Conservation (phyloP, 2,329 filamentous ascomycete species). For the Neonectria sp. region DNA sequence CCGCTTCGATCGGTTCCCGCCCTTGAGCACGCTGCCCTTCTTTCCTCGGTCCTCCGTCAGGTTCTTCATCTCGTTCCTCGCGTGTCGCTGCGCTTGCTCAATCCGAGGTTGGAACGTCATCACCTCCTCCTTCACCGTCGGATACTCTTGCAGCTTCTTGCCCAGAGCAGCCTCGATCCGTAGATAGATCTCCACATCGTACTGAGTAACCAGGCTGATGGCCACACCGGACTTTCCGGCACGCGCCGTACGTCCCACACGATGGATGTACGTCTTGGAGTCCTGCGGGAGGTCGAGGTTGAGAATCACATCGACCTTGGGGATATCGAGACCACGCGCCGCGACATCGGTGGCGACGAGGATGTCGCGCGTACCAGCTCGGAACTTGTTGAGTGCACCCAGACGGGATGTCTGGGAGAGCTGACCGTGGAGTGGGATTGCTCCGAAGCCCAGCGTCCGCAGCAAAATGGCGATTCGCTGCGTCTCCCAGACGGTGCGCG, state of each 20-base stretch:
- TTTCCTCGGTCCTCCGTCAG: conserved; percentile 78
- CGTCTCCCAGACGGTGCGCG: conserved; percentile 91
- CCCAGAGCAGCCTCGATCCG: conserved; percentile 88
- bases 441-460: conserved; percentile 87
- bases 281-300: conserved; percentile 90
- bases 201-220: conserved; percentile 87
- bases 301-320: conserved; percentile 88
- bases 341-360: conserved; percentile 96
- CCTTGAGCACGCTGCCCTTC: conserved; percentile 60
- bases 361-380: conserved; percentile 83
- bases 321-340: conserved; percentile 92
- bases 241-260: conserved; percentile 89
- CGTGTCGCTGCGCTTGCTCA: conserved; percentile 86
- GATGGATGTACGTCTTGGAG: conserved; percentile 92
- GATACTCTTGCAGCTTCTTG: conserved; percentile 80
- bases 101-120: conserved; percentile 85
- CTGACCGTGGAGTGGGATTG: conserved; percentile 94
- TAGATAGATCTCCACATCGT: conserved; percentile 85
- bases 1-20: conserved; percentile 59
- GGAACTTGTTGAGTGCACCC: conserved; percentile 92
- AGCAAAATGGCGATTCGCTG: conserved; percentile 89
- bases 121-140: conserved; percentile 84
- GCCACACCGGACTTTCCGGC: conserved; percentile 89
- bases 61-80: conserved; percentile 86
- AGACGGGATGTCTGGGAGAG: conserved; percentile 90